Evolutionary conservation across 2,329 filamentous ascomycete genomes (phyloP), one percentile per base, ranked within the genome.

Genomic region (Venturia aucupariae): DNA sequence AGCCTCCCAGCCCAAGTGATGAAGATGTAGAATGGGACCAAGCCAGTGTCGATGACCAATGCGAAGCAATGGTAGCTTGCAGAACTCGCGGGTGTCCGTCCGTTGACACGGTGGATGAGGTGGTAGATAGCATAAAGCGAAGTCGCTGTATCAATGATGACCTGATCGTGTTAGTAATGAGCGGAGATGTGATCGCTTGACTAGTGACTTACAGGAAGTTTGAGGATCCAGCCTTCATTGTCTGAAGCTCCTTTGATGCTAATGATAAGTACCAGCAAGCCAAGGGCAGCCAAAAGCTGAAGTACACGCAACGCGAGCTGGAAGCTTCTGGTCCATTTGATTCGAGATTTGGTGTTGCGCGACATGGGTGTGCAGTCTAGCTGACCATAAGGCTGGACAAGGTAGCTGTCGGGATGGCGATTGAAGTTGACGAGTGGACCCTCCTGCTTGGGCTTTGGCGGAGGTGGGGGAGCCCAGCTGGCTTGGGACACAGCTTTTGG

Each of bases 11-110:
- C 75, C 60, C 84, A 76, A 11, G 81, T 79, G 10, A 82, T 83
- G 71, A 86, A 86, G 65, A 82, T 78, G 68, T 85, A 86, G 72
- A 87, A 86, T 0, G 85, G 84, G 41, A 87, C 79, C 63, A 88
- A 76, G 22, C 82, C 82, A n/a, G 79, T 76, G 73, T 97, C 93
- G 51, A 89, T 83, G 54, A 91, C 77, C 13, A 84, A 81, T 2
- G 92, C 86, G 73, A 97, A 97, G 65, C 94, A 77, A 75, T 95
- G 91, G 75, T 97, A 97, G 68, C 90, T 93, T 17, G 90, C 87
- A 22, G 91, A 90, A 27, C 90, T 96, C 3, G 81, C 87, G 0
- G 93, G 87, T 0, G 92, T 86, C 62, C 92, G 86, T 55, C 81
- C 84, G 60, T 85, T 85, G 0, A 90, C 83, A 44, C 87, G 84